Percentiles rank a stretch among this genome's conserved stretches.
Conservation (phyloP, 176 grass and related monocot species). For the Eragrostis curvula region DNA sequence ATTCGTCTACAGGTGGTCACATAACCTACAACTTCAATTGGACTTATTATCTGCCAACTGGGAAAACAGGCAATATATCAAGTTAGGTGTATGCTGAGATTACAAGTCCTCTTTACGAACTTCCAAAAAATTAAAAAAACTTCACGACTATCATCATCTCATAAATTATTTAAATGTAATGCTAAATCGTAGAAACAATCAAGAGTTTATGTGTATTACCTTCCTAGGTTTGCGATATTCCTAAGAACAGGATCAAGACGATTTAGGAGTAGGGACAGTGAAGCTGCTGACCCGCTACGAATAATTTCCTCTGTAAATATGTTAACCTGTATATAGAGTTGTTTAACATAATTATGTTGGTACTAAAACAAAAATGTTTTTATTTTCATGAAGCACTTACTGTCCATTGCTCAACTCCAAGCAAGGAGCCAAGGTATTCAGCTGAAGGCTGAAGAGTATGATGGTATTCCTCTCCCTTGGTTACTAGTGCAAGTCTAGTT, state of each 20-base stretch:
- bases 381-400: constrained; percentile 61
- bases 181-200: not conserved
- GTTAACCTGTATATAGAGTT: constrained; percentile 48
- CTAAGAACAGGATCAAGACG: constrained; percentile 93
- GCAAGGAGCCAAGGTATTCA: constrained; percentile 92
- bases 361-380: not conserved
- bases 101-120: not conserved
- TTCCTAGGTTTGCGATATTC: constrained; percentile 85
- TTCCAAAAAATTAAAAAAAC: not conserved
- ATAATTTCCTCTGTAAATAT: constrained; percentile 99
- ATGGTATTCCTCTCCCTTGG: constrained; percentile 84
- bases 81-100: not conserved
- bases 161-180: not conserved
- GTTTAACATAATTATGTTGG: not conserved
- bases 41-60: constrained; percentile 99
- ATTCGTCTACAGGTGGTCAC: constrained; percentile 74
- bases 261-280: constrained; percentile 91
- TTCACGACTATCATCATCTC: not conserved
- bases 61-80: not conserved
- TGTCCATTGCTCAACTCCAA: constrained; percentile 75
- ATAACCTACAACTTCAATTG: constrained; percentile 91
- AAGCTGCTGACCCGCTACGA: constrained; percentile 92
- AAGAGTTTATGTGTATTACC: constrained; percentile 52
- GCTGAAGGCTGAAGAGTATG: constrained; percentile 84
- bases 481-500: constrained; percentile 88